Conservation (phyloP, 2,329 filamentous ascomycete genomes). For the Ophiostoma sp. region DNA sequence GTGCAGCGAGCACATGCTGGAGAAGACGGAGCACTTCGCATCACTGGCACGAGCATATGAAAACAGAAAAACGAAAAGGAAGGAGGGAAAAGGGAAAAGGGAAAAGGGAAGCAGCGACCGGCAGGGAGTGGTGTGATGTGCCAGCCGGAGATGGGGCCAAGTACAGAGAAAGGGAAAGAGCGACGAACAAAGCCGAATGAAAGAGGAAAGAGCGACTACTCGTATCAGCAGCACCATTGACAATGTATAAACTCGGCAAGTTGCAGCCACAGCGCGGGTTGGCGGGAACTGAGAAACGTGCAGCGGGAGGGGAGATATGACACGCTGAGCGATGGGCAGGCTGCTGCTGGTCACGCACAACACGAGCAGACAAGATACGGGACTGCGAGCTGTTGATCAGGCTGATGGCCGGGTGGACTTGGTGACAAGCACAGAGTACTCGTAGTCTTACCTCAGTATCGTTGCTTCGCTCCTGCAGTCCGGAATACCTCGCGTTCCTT, state of each 20-base stretch:
- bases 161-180: background rate
- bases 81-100: background rate
- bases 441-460: too few species aligned
- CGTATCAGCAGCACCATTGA: background rate
- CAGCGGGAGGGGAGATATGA: background rate
- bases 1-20: conserved; percentile 1
- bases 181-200: background rate
- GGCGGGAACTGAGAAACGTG: background rate
- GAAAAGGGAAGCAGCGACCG: conserved; percentile 1
- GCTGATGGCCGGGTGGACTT: too few species aligned
- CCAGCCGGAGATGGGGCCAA: background rate
- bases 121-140: background rate
- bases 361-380: too few species aligned
- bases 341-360: too few species aligned
- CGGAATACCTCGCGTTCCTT: background rate
- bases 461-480: background rate
- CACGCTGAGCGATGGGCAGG: too few species aligned
- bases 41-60: background rate
- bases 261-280: background rate
- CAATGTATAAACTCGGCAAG: too few species aligned
- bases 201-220: background rate
- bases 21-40: background rate
- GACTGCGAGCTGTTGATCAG: too few species aligned
- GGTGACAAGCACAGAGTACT: too few species aligned
- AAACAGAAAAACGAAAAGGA: background rate